A percentile compares a stretch with the other conserved stretches of the same genome.
Evolutionary conservation across 306 rosid genomes (phyloP).

Genomic region (Cucurbita pepo): DNA sequence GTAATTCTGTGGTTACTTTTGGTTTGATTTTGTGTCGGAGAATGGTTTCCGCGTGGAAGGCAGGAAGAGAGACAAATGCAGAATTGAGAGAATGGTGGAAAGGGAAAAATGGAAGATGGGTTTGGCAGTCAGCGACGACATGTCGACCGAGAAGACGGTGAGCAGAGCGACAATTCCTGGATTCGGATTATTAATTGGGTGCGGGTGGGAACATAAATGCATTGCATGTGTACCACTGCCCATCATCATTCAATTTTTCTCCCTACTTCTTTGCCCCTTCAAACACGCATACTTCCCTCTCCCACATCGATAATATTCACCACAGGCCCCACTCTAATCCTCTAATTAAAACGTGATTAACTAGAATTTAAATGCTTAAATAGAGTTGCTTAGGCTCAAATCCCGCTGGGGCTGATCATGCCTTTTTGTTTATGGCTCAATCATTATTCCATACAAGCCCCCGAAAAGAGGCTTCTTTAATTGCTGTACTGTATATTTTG

Average conservation of each 20-base stretch:
- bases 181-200: not conserved
- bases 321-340: not conserved
- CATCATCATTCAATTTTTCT: slow-evolving; percentile 1
- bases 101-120: not conserved
- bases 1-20: not conserved
- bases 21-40: not conserved
- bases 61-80: not conserved
- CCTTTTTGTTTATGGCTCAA: not conserved
- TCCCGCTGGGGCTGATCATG: not conserved
- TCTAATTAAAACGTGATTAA: too few relatives aligned
- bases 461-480: not conserved
- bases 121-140: slow-evolving; percentile 3
- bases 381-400: not conserved
- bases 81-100: not conserved
- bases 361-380: too few relatives aligned
- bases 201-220: slow-evolving; percentile 3
- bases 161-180: slow-evolving; percentile 4
- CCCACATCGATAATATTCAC: not conserved
- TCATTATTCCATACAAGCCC: not conserved
- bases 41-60: not conserved
- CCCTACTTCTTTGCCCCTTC: not conserved
- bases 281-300: not conserved
- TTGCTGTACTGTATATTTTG: too few relatives aligned
- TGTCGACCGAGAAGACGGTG: not conserved
- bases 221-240: slow-evolving; percentile 3